Base-by-base conservation (phyloP, 768 basidiomycete genomes). In the Candolleomyces aberdarensis region DNA sequence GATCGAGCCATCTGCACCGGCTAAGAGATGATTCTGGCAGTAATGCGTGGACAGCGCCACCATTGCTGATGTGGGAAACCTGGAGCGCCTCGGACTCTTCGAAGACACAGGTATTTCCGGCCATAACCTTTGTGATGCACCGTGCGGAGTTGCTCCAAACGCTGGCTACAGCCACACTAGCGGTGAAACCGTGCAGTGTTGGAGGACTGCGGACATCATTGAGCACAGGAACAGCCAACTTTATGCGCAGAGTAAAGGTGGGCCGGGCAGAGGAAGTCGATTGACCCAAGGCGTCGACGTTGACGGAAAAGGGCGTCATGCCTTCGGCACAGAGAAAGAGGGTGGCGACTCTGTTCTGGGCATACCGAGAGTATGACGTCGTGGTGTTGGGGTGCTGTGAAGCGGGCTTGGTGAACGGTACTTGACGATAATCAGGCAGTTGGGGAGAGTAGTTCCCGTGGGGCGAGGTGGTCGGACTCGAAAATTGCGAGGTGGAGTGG, bases 1-100 rank as follows among this genome's bases (percentile, higher is more conserved):
- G 72, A 69, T 88, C 86, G 63, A 88, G 77, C 89, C 88, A 89
- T 61, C 87, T 82, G 72, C 89, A 89, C 61, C 84, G 78, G 67
- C 71, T 84, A 53, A 92, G 75, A 15, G 78, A 72, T 20, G 89
- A 89, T 62, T 91, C 88, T 47, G 91, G 89, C 52, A 92, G 76
- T 59, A 80, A 71, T 56, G 84, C 81, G 63, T 83, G 80, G 1
- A 83, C 78, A 47, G 75, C 79, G 56, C 83, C 80, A 62, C 82
- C 70, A 56, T 81, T 78, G 49, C 22, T 57, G 62, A 78, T 78
- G 60, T 75, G 75, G 63, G 79, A 74, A 32, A 83, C 71, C 29
- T 83, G 80, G 57, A 89, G 77, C 31, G 75, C 67, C 54, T 77
- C 85, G 41, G 74, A 72, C 66, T 91, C 88, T 60, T 82, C 77